Percentiles rank a stretch among this genome's conserved stretches.
Evolutionary conservation across 345 rosid genomes (phyloP).

Genomic region (Populus tremula): DNA sequence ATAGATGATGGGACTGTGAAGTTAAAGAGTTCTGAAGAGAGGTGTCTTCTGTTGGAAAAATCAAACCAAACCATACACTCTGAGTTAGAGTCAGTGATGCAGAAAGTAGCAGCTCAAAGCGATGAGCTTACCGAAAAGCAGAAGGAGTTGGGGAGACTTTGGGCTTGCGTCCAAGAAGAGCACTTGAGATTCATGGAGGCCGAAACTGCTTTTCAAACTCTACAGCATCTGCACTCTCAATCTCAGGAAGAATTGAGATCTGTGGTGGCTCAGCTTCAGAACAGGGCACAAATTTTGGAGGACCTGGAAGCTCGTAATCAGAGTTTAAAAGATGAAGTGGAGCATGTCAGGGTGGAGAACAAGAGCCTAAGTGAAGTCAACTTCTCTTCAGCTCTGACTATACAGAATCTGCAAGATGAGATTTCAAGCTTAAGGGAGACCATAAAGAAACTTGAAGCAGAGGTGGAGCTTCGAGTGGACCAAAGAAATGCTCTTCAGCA

Average conservation of each 20-base stretch:
- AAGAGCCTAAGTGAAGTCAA: slow-evolving; percentile 58
- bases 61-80: slow-evolving; percentile 70
- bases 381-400: slow-evolving; percentile 66
- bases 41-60: slow-evolving; percentile 65
- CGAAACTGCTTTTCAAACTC: slow-evolving; percentile 95
- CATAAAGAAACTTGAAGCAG: slow-evolving; percentile 82
- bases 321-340: slow-evolving; percentile 54
- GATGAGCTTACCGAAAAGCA: slow-evolving; percentile 81
- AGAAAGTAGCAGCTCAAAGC: slow-evolving; percentile 63
- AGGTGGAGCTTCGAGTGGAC: slow-evolving; percentile 80
- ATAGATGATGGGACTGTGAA: slow-evolving; percentile 62
- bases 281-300: slow-evolving; percentile 51
- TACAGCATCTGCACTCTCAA: slow-evolving; percentile 90
- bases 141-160: slow-evolving; percentile 76
- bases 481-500: slow-evolving; percentile 96
- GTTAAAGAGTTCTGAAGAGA: slow-evolving; percentile 77
- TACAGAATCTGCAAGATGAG: slow-evolving; percentile 64
- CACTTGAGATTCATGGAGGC: slow-evolving; percentile 83
- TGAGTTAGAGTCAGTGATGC: slow-evolving; percentile 57
- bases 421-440: slow-evolving; percentile 63
- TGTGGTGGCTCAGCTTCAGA: slow-evolving; percentile 61
- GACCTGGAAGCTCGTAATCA: slow-evolving; percentile 63
- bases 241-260: slow-evolving; percentile 92
- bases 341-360: slow-evolving; percentile 53
- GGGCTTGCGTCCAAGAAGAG: slow-evolving; percentile 89